Conservation (phyloP, 2,329 filamentous ascomycete genomes). For the Paraphoma sp. region DNA sequence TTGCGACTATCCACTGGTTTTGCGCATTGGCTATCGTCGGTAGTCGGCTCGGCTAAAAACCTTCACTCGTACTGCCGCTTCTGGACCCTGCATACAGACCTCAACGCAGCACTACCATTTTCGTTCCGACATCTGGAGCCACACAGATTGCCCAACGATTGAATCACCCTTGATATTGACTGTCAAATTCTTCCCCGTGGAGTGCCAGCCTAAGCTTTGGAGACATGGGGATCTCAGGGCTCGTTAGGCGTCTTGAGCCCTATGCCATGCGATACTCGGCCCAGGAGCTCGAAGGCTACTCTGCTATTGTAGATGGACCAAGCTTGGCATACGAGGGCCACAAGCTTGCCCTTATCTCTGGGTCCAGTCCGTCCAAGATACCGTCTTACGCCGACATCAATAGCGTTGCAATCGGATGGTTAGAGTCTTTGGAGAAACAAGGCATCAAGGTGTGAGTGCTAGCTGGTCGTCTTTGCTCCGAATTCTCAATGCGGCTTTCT, state of each 20-base stretch:
- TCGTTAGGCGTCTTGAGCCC: constrained; percentile 39
- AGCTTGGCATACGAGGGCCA: constrained; percentile 78
- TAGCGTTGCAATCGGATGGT: constrained; percentile 60
- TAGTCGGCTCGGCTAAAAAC: not conserved
- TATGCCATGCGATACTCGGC: constrained; percentile 34
- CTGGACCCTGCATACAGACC: constrained; percentile 2
- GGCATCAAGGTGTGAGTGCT: constrained; percentile 68
- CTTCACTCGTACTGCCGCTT: not conserved
- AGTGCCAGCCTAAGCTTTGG: not conserved
- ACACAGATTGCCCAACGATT: not conserved
- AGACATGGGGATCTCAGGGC: constrained; percentile 44
- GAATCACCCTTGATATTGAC: not conserved
- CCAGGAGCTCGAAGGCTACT: constrained; percentile 30
- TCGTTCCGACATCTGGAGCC: not conserved
- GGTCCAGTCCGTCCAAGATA: constrained; percentile 30
- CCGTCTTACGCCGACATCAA: constrained; percentile 67
- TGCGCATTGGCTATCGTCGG: not conserved
- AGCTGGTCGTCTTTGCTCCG: constrained; percentile 1
- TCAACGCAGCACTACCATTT: not conserved
- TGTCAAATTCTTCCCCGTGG: not conserved
- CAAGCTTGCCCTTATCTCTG: constrained; percentile 50
- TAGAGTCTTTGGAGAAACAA: constrained; percentile 64
- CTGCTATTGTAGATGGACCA: constrained; percentile 74
- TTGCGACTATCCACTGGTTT: constrained; percentile 1
- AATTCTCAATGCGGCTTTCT: not conserved